These are phyloP conservation scores for Biscogniauxia sp. DNA, from an alignment of 2,329 filamentous ascomycete genomes.

Conservation along the genomic window DNA sequence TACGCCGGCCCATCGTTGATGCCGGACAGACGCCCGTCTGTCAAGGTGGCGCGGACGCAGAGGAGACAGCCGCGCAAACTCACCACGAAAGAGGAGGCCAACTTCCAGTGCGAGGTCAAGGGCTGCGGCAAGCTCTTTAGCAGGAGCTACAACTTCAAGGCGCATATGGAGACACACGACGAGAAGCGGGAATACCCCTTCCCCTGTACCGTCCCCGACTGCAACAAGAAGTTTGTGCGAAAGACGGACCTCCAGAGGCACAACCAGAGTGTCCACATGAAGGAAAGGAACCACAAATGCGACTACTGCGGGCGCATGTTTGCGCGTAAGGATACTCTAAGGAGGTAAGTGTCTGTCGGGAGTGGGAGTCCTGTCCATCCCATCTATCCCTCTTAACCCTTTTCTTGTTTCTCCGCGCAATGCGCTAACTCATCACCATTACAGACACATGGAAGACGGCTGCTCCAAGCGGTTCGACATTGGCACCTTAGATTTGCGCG, in stretches of 20 bases:
- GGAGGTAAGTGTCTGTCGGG: conserved; percentile 55
- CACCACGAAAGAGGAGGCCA: conserved; percentile 67
- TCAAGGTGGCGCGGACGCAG: conserved; percentile 33
- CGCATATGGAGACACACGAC: conserved; percentile 82
- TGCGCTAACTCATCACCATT: conserved; percentile 8
- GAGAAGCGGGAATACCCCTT: conserved; percentile 69
- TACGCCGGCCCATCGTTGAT: conserved; percentile 29
- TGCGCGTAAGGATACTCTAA: conserved; percentile 78
- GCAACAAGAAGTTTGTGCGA: conserved; percentile 74
- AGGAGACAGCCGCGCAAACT: conserved; percentile 45
- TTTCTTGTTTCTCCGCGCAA: background rate
- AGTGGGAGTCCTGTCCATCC: background rate
- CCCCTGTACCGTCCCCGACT: conserved; percentile 62
- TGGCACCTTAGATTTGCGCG: conserved; percentile 46
- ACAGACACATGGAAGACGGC: conserved; percentile 73
- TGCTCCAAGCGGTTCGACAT: conserved; percentile 67
- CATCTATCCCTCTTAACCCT: background rate
- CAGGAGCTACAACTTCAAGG: conserved; percentile 81
- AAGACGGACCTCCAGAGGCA: conserved; percentile 73
- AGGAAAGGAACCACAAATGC: conserved; percentile 68
- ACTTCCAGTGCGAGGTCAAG: conserved; percentile 65
- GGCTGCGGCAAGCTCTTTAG: conserved; percentile 78
- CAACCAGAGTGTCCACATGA: conserved; percentile 68
- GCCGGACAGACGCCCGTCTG: conserved; percentile 28
- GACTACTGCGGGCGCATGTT: conserved; percentile 70